Conservation (phyloP, 257 asterid species). For the Catharanthus roseus region DNA sequence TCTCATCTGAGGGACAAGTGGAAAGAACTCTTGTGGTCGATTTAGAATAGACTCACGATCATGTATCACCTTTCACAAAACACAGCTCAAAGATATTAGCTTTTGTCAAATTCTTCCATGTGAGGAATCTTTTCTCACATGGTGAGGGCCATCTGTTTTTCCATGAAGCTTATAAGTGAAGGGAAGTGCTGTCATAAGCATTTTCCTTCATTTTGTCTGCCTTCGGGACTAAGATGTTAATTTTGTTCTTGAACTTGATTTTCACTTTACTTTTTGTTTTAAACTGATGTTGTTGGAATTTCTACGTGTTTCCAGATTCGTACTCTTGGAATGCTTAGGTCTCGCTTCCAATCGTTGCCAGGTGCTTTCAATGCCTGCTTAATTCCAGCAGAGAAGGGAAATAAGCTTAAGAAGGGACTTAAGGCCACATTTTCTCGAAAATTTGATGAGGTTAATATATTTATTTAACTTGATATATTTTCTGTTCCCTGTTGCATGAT, state of each 20-base stretch:
- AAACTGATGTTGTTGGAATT: neutral
- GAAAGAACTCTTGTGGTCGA: neutral
- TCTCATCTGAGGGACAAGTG: neutral
- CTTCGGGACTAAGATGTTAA: neutral
- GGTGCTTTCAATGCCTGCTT: slow-evolving; percentile 83
- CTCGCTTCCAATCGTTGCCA: slow-evolving; percentile 84
- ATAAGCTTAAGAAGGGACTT: slow-evolving; percentile 62
- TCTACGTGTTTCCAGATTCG: slow-evolving; percentile 60
- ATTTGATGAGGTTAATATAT: slow-evolving; percentile 55
- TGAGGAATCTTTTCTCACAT: neutral
- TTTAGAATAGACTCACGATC: neutral
- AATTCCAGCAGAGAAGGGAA: slow-evolving; percentile 66
- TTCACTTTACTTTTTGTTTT: slow-evolving; percentile 3
- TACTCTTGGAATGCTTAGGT: slow-evolving; percentile 87
- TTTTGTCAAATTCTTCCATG: neutral
- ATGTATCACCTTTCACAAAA: neutral
- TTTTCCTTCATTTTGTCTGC: neutral
- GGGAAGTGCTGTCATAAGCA: neutral
- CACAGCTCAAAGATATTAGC: neutral
- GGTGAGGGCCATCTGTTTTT: neutral
- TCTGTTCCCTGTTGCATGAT: neutral
- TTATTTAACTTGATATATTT: slow-evolving; percentile 6
- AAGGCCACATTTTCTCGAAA: slow-evolving; percentile 73
- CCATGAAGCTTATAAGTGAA: neutral
- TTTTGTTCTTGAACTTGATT: neutral